phyloP scores from a whole-genome alignment of 768 basidiomycete genomes.

The Boletellus ananiceps region DNA sequence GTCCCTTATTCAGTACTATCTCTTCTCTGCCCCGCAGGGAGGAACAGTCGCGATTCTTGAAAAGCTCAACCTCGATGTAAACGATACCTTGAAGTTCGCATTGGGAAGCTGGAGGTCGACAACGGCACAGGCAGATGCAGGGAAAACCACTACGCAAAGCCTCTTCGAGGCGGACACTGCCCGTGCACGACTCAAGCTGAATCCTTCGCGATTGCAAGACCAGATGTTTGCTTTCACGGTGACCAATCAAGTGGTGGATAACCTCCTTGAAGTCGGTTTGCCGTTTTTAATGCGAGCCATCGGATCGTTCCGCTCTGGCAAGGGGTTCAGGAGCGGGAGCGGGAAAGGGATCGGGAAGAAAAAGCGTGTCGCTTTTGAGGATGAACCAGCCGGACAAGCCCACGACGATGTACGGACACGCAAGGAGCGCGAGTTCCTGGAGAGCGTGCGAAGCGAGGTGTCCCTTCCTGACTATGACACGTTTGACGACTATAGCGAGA shows the following conservation, averaged over 20 bases:
- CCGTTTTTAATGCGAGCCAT: slow-evolving; percentile 71
- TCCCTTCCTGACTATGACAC: slow-evolving; percentile 75
- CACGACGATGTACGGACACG: slow-evolving; percentile 34
- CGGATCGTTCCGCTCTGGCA: slow-evolving; percentile 44
- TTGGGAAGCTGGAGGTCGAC: slow-evolving; percentile 15
- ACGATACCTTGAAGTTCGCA: slow-evolving; percentile 28
- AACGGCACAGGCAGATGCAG: slow-evolving; percentile 10
- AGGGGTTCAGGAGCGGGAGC: slow-evolving; percentile 28
- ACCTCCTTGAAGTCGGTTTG: slow-evolving; percentile 73
- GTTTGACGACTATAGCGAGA: slow-evolving; percentile 90
- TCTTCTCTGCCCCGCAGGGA: slow-evolving; percentile 23
- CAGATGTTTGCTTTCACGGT: slow-evolving; percentile 94
- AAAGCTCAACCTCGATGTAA: slow-evolving; percentile 22
- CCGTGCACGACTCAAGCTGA: slow-evolving; percentile 54
- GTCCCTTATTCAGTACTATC: slow-evolving; percentile 40
- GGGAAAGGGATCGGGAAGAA: slow-evolving; percentile 36
- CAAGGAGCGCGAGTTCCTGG: slow-evolving; percentile 77
- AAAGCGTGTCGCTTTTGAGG: slow-evolving; percentile 72
- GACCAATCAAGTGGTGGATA: slow-evolving; percentile 80
- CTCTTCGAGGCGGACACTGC: slow-evolving; percentile 50
- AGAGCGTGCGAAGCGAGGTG: slow-evolving; percentile 70
- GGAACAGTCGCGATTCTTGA: slow-evolving; percentile 14
- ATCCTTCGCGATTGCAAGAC: slow-evolving; percentile 68
- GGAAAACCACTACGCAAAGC: slow-evolving; percentile 15
- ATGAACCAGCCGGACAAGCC: slow-evolving; percentile 39